phyloP scores from a whole-genome alignment of 2,329 filamentous ascomycete species.

The Scortechinia acanthostroma region DNA sequence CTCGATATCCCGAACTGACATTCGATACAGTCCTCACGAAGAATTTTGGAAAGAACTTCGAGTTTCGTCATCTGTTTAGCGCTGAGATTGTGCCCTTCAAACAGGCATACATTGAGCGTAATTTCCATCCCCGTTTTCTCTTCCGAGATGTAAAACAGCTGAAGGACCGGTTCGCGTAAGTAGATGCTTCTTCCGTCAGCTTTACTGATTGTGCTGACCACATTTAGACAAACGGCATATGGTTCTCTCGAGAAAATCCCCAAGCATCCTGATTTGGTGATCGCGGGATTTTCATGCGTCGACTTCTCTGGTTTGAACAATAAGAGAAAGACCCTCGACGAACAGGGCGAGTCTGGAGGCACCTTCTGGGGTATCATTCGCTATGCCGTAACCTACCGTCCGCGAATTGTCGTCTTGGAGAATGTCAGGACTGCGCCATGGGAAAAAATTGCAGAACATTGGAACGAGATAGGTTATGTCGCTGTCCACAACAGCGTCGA shows the following conservation, averaged over 20 bases:
- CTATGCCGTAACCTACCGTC: slow-evolving; percentile 39
- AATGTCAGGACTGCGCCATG: slow-evolving; percentile 47
- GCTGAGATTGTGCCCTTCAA: slow-evolving; percentile 41
- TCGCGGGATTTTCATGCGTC: slow-evolving; percentile 56
- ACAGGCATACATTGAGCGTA: slow-evolving; percentile 40
- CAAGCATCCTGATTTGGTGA: slow-evolving; percentile 39
- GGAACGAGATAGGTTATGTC: slow-evolving; percentile 37
- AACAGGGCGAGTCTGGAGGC: slow-evolving; percentile 47
- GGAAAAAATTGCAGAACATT: slow-evolving; percentile 30
- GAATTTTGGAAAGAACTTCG: slow-evolving; percentile 17
- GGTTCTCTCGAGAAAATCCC: slow-evolving; percentile 42
- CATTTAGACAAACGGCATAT: slow-evolving; percentile 43
- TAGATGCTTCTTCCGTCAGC: neutral
- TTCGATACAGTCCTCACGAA: neutral
- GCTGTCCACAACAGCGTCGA: slow-evolving; percentile 35
- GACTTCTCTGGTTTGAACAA: slow-evolving; percentile 50
- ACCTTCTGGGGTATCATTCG: slow-evolving; percentile 44
- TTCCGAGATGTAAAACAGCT: neutral
- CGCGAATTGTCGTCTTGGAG: slow-evolving; percentile 49
- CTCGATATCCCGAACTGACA: neutral
- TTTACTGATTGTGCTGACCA: neutral
- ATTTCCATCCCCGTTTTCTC: slow-evolving; percentile 17
- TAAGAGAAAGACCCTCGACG: slow-evolving; percentile 35
- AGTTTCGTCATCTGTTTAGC: slow-evolving; percentile 35
- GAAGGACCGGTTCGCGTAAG: neutral